These are phyloP conservation scores for Umbelopsis vinacea DNA, from an alignment of 192 early-diverging fungal genomes.

Conservation along the genomic window DNA sequence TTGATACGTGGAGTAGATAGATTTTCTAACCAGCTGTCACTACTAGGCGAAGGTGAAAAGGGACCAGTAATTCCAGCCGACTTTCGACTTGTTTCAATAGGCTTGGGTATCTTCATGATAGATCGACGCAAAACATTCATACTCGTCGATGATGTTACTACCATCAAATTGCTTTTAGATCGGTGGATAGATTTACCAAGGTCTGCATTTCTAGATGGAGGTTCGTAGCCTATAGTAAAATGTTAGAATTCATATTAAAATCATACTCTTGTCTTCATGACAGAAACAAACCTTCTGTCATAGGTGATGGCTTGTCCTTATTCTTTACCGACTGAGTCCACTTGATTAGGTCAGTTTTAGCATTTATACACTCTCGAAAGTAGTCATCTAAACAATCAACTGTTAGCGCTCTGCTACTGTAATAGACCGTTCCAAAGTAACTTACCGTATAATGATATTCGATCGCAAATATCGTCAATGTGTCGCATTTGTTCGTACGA, in stretches of 20 bases:
- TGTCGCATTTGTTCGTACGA: not conserved
- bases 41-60: constrained; percentile 5
- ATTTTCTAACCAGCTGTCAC: constrained; percentile 5
- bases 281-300: not conserved
- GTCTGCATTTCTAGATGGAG: not conserved
- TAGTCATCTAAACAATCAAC: not conserved
- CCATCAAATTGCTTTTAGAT: constrained; percentile 11
- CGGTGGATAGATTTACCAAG: not conserved
- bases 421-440: not conserved
- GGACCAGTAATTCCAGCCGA: not conserved
- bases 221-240: not conserved
- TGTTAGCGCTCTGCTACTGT: not conserved
- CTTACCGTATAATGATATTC: constrained; percentile 5
- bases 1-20: constrained; percentile 3
- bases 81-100: not conserved
- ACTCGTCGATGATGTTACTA: not conserved
- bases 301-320: not conserved
- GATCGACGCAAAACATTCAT: constrained; percentile 15
- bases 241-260: not conserved
- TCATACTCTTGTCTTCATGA: not conserved
- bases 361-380: constrained; percentile 1
- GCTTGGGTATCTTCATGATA: constrained; percentile 16
- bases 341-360: not conserved
- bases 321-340: not conserved
- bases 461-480: not conserved